These are phyloP conservation scores for Tylopilus cervinicoccineus DNA, from an alignment of 768 basidiomycete species.

Conservation along the genomic window DNA sequence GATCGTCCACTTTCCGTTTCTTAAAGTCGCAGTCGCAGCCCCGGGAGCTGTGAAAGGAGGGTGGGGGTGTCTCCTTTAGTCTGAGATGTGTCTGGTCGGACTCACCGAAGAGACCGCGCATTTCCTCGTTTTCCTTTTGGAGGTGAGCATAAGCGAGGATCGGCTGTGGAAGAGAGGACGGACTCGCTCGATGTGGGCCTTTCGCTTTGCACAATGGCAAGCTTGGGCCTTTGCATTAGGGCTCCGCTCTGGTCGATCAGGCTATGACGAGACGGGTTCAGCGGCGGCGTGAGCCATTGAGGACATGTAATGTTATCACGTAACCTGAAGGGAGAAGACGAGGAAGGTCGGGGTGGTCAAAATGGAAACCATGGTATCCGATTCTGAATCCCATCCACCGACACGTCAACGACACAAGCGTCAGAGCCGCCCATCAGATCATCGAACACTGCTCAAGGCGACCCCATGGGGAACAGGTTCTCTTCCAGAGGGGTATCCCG, in stretches of 20 bases:
- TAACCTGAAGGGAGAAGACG: slow-evolving; percentile 38
- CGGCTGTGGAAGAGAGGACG: too few species aligned
- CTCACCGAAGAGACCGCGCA: slow-evolving; percentile 62
- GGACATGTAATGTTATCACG: slow-evolving; percentile 52
- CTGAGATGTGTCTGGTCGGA: slow-evolving; percentile 37
- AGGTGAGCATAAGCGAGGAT: slow-evolving; percentile 44
- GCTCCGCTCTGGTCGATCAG: slow-evolving; percentile 76
- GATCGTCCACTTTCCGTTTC: slow-evolving; percentile 58
- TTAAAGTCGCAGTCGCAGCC: slow-evolving; percentile 56
- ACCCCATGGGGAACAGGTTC: too few species aligned
- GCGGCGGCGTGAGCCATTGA: slow-evolving; percentile 53
- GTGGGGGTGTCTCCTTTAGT: slow-evolving; percentile 46
- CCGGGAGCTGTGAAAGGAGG: slow-evolving; percentile 46
- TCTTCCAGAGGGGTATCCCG: not conserved
- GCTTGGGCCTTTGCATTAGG: slow-evolving; percentile 89
- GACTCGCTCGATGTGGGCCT: slow-evolving; percentile 91
- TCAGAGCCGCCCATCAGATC: not conserved
- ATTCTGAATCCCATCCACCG: not conserved
- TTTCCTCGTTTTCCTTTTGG: slow-evolving; percentile 68
- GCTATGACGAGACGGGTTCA: slow-evolving; percentile 35
- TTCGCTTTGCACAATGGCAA: slow-evolving; percentile 85
- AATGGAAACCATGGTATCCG: not conserved
- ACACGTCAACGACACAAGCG: not conserved
- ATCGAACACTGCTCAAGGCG: not conserved
- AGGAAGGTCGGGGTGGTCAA: slow-evolving; percentile 27